A percentile compares a stretch with the other conserved stretches of the same genome.
Conservation (phyloP, 192 early-diverging fungal genomes). For the Allomyces macrogynus region DNA sequence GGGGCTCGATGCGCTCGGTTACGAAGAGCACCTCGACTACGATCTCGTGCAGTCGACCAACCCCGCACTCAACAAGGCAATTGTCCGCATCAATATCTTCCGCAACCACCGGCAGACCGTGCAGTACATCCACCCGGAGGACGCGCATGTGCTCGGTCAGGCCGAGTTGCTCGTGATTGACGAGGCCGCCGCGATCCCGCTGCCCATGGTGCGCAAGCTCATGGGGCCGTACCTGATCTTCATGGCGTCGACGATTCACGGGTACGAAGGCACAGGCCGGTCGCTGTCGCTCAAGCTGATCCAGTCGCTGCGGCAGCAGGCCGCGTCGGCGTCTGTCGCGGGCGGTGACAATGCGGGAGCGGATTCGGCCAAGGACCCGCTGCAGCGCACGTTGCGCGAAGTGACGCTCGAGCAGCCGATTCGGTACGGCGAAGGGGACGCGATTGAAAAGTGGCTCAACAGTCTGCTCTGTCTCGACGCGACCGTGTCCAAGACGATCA, state of each 20-base stretch:
- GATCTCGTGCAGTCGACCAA: slow-evolving; percentile 97
- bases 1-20: slow-evolving; percentile 92
- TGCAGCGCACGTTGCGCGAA: slow-evolving; percentile 61
- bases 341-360: slow-evolving; percentile 8
- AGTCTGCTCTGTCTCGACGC: slow-evolving; percentile 84
- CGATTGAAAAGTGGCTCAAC: slow-evolving; percentile 89
- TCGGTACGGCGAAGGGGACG: slow-evolving; percentile 67
- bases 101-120: slow-evolving; percentile 93
- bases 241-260: slow-evolving; percentile 98
- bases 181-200: slow-evolving; percentile 94
- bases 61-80: slow-evolving; percentile 82
- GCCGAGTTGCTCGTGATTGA: slow-evolving; percentile 97
- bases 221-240: slow-evolving; percentile 91
- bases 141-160: slow-evolving; percentile 77
- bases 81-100: slow-evolving; percentile 91
- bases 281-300: slow-evolving; percentile 90
- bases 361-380: slow-evolving; percentile 4
- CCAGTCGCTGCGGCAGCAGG: slow-evolving; percentile 84
- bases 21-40: slow-evolving; percentile 96
- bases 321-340: slow-evolving; percentile 40
- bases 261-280: slow-evolving; percentile 96
- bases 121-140: slow-evolving; percentile 91
- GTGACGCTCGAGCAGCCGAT: slow-evolving; percentile 88
- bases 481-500: slow-evolving; percentile 41
- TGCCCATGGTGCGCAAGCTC: slow-evolving; percentile 74